phyloP scores from a whole-genome alignment of 2,329 filamentous ascomycete genomes.

The Diplodia corticola region DNA sequence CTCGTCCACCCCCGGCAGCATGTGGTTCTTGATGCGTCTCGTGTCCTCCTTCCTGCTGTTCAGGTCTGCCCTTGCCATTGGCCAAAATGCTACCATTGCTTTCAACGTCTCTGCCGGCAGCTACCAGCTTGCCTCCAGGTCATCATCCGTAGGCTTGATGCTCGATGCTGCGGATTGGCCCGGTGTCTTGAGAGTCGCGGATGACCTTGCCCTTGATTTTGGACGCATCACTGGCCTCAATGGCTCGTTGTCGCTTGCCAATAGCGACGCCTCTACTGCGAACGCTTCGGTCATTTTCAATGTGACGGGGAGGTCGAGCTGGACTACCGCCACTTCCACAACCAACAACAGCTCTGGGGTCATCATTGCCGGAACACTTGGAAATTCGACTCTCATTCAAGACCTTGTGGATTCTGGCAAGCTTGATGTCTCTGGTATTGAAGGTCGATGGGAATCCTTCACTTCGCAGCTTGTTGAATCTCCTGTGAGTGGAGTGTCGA shows the following conservation, averaged over 20 bases:
- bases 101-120: slow-evolving; percentile 44
- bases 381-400: slow-evolving; percentile 63
- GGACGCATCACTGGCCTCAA: slow-evolving; percentile 69
- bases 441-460: slow-evolving; percentile 71
- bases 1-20: not conserved
- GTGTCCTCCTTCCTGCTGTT: not conserved
- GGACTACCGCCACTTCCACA: slow-evolving; percentile 31
- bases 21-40: not conserved
- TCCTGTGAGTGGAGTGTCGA: slow-evolving; percentile 57
- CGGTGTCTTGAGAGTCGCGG: slow-evolving; percentile 66
- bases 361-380: slow-evolving; percentile 69
- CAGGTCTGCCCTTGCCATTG: slow-evolving; percentile 40
- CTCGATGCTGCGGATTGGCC: slow-evolving; percentile 58
- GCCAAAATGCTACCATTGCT: slow-evolving; percentile 53
- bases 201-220: slow-evolving; percentile 68
- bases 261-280: slow-evolving; percentile 47
- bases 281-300: slow-evolving; percentile 45
- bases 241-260: slow-evolving; percentile 56
- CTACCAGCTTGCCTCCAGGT: slow-evolving; percentile 34
- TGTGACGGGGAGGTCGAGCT: slow-evolving; percentile 40
- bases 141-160: slow-evolving; percentile 34
- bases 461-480: slow-evolving; percentile 58
- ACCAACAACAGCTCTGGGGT: slow-evolving; percentile 35
- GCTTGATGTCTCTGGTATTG: slow-evolving; percentile 58
- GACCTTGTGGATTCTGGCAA: slow-evolving; percentile 56